Base-by-base conservation (phyloP, 805 yeast genomes). In the Pichia cabralensis region DNA sequence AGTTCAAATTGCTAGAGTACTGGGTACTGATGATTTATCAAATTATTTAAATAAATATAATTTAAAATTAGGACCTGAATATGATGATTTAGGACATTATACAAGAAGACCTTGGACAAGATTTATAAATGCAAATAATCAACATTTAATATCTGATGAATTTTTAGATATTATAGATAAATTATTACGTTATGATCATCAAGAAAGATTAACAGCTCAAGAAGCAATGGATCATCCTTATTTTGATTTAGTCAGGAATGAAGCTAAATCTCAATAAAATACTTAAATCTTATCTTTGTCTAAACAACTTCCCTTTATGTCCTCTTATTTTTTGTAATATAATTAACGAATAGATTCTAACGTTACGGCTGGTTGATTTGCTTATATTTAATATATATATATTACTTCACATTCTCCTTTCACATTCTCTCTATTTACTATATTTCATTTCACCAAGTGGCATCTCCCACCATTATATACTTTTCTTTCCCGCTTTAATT, bases 91-190 rank as follows among this genome's bases (percentile, higher is more conserved):
- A 77, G 78, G 74, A 35, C 75, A 65, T 43, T 82, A 76, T 58
- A 74, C 83, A 26, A 73, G 83, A 48, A 80, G 77, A 55, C 89
- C 94, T n/a, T 92, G 97, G 97, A 62, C 61, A 22, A 58, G 80
- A 32, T 86, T 86, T 50, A 68, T 84, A 41, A 83, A 70, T 53
- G 69, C 70, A 29, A 72, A 72, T 26, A 89, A 86, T 58, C 69
- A 67, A 52, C 75, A 75, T 49, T 62, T 85, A 44, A 75, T 76
- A 22, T 69, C 72, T 44, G 73, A 73, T 14, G 92, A 82, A 38
- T 79, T 82, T 30, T 61, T 89, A 33, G 94, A 86, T 55, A 74
- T 86, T 49, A 72, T 86, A 43, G 95, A 83, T 55, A 71, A 76
- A 47, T 62, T 88, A 42, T 64, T 86, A 47, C 71, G 82, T 40